These are phyloP conservation scores for Bertia moriformis DNA, from an alignment of 2,329 filamentous ascomycete genomes.

Conservation along the genomic window DNA sequence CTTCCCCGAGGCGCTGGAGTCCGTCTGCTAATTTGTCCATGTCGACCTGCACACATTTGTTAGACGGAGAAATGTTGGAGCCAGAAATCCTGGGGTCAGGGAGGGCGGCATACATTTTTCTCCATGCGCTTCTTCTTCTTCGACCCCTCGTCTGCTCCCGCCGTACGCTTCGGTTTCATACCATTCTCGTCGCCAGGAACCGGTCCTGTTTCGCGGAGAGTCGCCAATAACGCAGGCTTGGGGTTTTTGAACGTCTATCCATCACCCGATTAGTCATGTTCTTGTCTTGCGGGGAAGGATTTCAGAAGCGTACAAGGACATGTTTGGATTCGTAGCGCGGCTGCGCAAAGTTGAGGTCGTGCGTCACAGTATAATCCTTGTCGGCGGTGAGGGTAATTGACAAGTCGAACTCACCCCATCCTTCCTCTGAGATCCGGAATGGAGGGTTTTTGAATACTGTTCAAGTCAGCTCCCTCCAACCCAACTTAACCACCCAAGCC, in stretches of 20 bases:
- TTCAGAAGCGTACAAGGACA: constrained; percentile 31
- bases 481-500: too few species aligned
- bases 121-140: constrained; percentile 65
- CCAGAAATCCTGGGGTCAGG: too few species aligned
- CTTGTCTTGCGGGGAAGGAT: constrained; percentile 2
- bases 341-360: constrained; percentile 84
- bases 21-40: constrained; percentile 95
- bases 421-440: constrained; percentile 82
- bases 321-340: constrained; percentile 74
- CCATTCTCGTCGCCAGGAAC: constrained; percentile 62
- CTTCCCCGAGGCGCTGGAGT: constrained; percentile 75
- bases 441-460: constrained; percentile 70
- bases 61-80: neutral
- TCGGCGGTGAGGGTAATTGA: constrained; percentile 67
- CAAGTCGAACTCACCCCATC: constrained; percentile 99
- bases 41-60: constrained; percentile 61
- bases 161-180: constrained; percentile 46
- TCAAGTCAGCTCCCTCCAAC: neutral
- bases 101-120: neutral
- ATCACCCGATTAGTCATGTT: neutral
- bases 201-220: constrained; percentile 70
- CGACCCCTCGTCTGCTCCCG: constrained; percentile 36
- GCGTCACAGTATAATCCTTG: constrained; percentile 65
- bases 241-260: constrained; percentile 72
- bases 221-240: constrained; percentile 66